Conservation (phyloP, 768 basidiomycete genomes). For the Tricholoma bakamatsutake region DNA sequence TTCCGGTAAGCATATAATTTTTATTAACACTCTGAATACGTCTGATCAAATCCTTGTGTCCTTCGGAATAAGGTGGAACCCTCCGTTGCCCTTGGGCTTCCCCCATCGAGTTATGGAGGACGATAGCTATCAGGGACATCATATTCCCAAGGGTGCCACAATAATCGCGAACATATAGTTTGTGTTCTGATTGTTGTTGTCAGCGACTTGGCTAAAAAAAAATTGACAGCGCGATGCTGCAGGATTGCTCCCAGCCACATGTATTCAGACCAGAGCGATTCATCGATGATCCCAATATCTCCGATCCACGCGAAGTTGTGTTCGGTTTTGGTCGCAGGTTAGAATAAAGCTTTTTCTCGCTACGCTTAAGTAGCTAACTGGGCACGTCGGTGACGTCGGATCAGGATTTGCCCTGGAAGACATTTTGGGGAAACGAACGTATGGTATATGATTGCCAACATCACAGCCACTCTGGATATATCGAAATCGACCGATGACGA, state of each 20-base stretch:
- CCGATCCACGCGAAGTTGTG: conserved; percentile 42
- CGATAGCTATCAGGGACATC: conserved; percentile 41
- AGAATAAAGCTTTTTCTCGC: conserved; percentile 7
- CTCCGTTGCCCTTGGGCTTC: conserved; percentile 43
- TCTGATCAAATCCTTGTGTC: not conserved
- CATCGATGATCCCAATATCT: conserved; percentile 29
- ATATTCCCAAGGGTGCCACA: conserved; percentile 40
- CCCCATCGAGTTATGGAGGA: conserved; percentile 49
- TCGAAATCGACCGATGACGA: conserved; percentile 32
- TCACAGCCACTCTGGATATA: conserved; percentile 43
- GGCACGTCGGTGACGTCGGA: not conserved
- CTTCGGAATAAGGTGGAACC: conserved; percentile 35
- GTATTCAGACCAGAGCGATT: conserved; percentile 48
- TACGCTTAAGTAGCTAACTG: not conserved
- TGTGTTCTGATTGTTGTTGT: conserved; percentile 9
- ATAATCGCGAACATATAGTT: conserved; percentile 40
- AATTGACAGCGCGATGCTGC: conserved; percentile 33
- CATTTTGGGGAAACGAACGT: conserved; percentile 44
- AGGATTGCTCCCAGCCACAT: conserved; percentile 39
- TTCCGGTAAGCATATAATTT: conserved; percentile 29
- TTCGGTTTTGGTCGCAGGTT: conserved; percentile 58
- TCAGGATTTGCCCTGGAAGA: conserved; percentile 49
- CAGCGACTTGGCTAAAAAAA: not conserved
- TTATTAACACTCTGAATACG: not conserved
- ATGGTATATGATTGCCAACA: conserved; percentile 39